Conservation (phyloP, 2,329 filamentous ascomycete genomes). For the Phaeosphaeria sp. region DNA sequence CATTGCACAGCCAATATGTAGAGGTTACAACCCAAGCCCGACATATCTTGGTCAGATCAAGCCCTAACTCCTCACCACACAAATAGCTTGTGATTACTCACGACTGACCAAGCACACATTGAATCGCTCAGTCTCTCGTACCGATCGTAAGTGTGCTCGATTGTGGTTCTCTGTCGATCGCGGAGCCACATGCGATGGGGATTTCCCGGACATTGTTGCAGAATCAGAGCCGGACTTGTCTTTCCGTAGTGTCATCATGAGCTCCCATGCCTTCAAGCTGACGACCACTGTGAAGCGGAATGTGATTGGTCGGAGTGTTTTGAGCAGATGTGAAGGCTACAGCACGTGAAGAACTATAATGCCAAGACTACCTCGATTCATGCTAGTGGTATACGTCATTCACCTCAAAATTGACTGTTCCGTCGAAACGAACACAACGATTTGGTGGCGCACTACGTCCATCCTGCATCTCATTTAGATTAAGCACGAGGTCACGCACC, state of each 20-base stretch:
- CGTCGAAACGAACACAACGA: conserved; percentile 10
- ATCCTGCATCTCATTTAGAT: conserved; percentile 22
- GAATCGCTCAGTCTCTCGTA: neutral
- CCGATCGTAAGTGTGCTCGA: neutral
- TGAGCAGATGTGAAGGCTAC: conserved; percentile 7
- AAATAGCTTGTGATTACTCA: neutral
- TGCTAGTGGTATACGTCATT: conserved; percentile 20
- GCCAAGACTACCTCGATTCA: conserved; percentile 4
- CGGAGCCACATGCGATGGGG: neutral
- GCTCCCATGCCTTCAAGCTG: neutral
- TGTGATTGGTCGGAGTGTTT: neutral
- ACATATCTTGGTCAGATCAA: neutral
- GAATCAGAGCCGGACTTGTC: neutral
- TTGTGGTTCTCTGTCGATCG: neutral
- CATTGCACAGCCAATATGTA: neutral
- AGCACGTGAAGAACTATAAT: neutral
- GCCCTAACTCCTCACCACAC: neutral
- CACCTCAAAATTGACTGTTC: conserved; percentile 24
- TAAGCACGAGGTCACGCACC: conserved; percentile 13
- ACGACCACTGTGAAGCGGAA: neutral
- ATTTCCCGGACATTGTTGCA: neutral
- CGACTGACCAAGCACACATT: neutral
- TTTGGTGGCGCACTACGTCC: conserved; percentile 13
- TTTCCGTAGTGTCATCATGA: neutral
- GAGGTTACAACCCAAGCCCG: neutral